These are phyloP conservation scores for Nigrograna mackinnonii DNA, from an alignment of 2,329 filamentous ascomycete genomes.

Conservation along the genomic window DNA sequence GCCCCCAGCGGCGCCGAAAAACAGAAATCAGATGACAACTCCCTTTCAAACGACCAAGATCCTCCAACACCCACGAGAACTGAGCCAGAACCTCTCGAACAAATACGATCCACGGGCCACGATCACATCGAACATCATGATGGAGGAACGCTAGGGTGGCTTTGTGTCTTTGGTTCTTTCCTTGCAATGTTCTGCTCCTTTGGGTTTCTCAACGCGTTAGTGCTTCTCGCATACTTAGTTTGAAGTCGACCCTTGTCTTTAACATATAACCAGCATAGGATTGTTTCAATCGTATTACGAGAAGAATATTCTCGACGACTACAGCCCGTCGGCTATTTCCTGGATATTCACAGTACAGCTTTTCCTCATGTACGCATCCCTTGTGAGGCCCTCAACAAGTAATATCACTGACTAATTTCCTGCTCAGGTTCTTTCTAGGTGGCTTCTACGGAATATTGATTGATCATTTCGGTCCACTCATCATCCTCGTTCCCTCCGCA, in stretches of 20 bases:
- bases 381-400: too few relatives aligned
- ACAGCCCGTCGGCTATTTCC: slow-evolving; percentile 36
- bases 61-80: too few relatives aligned
- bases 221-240: background rate
- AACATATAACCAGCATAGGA: slow-evolving; percentile 26
- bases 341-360: slow-evolving; percentile 45
- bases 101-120: too few relatives aligned
- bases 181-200: slow-evolving; percentile 10
- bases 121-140: too few relatives aligned
- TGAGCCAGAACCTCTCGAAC: too few relatives aligned
- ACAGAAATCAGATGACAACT: too few relatives aligned
- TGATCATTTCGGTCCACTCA: slow-evolving; percentile 63
- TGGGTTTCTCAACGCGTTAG: slow-evolving; percentile 13
- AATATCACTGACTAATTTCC: too few relatives aligned
- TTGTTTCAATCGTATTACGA: slow-evolving; percentile 48
- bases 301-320: slow-evolving; percentile 31
- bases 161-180: slow-evolving; percentile 10
- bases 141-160: slow-evolving; percentile 6
- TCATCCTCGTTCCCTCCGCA: slow-evolving; percentile 52
- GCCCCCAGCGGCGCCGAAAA: too few relatives aligned
- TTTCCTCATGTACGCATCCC: slow-evolving; percentile 51
- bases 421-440: too few relatives aligned
- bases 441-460: slow-evolving; percentile 63
- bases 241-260: background rate
- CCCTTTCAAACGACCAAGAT: too few relatives aligned